A percentile compares a stretch with the other conserved stretches of the same genome.
Evolutionary conservation across 225 moss, liverwort and hornwort genomes (phyloP).

Genomic region (Marchantia polymorpha): DNA sequence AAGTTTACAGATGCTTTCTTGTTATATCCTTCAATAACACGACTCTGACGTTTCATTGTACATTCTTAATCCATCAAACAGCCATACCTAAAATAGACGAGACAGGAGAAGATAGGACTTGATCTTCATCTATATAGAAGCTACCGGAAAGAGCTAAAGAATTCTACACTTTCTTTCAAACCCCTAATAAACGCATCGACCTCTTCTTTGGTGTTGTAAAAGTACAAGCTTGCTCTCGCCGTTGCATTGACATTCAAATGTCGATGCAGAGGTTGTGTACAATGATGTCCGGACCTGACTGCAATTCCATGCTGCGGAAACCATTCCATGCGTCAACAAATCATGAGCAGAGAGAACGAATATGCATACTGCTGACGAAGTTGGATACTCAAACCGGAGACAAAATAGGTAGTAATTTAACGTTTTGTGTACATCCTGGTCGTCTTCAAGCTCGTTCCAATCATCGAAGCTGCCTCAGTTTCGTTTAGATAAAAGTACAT

Average conservation of each 20-base stretch:
- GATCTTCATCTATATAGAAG: neutral
- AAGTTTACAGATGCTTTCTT: neutral
- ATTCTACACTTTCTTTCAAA: constrained; percentile 66
- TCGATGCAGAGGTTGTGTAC: constrained; percentile 81
- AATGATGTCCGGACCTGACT: constrained; percentile 85
- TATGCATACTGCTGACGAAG: too few relatives aligned
- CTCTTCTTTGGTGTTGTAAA: constrained; percentile 79
- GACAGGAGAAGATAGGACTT: neutral
- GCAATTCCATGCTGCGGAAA: constrained; percentile 72
- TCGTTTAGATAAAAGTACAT: neutral
- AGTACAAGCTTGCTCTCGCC: constrained; percentile 82
- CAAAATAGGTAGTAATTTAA: too few relatives aligned
- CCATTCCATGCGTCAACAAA: neutral
- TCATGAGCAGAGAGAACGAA: too few relatives aligned
- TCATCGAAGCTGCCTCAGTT: neutral
- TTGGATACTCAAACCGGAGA: too few relatives aligned
- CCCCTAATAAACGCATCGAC: constrained; percentile 67
- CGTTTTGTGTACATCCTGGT: too few relatives aligned
- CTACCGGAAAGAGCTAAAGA: constrained; percentile 46
- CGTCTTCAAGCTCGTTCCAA: neutral
- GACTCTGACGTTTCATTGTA: neutral
- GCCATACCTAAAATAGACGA: neutral
- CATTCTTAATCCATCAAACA: neutral
- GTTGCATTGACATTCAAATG: constrained; percentile 61
- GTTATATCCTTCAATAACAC: too few relatives aligned